Evolutionary conservation across 148 eudicot genomes (phyloP).

Genomic region (Salicornia ramosissima): DNA sequence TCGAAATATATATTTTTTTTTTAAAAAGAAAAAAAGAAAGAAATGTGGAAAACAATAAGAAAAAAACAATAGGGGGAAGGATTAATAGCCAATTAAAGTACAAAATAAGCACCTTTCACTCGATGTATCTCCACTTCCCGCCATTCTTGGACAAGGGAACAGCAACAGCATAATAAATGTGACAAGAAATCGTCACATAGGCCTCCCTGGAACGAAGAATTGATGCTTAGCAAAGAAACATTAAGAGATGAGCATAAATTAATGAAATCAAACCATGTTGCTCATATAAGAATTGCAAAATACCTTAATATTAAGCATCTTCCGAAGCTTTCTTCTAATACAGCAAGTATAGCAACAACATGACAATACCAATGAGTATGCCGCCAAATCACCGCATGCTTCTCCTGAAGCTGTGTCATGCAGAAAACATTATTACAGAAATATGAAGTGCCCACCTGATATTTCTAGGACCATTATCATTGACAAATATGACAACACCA

Average conservation of each 20-base stretch:
- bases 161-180: constrained; percentile 93
- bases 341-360: constrained; percentile 99
- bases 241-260: neutral
- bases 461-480: neutral
- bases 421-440: neutral
- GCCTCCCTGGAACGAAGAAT: constrained; percentile 60
- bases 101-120: constrained; percentile 22
- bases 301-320: constrained; percentile 65
- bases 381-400: constrained; percentile 76
- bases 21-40: no score
- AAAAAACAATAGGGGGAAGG: no score
- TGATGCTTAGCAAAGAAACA: neutral
- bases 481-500: neutral
- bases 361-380: constrained; percentile 82
- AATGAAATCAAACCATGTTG: neutral
- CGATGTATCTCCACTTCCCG: constrained; percentile 90
- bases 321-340: constrained; percentile 84
- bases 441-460: no score
- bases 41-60: no score
- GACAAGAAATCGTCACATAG: constrained; percentile 81
- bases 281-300: neutral
- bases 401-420: constrained; percentile 73
- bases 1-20: no score
- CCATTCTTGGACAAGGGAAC: constrained; percentile 98
- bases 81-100: no score